phyloP scores from a whole-genome alignment of 1,284 basidiomycete genomes.

The Pyrrhoderma lamaoense region DNA sequence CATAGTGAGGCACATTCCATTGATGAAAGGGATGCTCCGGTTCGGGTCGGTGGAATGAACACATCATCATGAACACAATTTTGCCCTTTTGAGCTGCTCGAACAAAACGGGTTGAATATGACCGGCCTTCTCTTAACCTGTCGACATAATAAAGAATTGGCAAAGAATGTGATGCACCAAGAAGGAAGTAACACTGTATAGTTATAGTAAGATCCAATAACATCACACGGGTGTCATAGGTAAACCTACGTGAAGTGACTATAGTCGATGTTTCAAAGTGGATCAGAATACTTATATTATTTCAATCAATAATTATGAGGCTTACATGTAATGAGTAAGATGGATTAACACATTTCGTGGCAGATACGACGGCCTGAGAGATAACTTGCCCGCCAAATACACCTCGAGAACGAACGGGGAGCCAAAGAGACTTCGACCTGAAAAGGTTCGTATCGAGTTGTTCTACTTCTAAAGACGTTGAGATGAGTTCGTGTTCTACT shows the following conservation, averaged over 20 bases:
- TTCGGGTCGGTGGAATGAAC: slow-evolving; percentile 82
- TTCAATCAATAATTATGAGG: slow-evolving; percentile 14
- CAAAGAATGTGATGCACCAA: slow-evolving; percentile 66
- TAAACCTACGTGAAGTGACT: slow-evolving; percentile 33
- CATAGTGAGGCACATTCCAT: slow-evolving; percentile 51
- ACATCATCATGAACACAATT: slow-evolving; percentile 76
- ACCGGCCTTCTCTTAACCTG: slow-evolving; percentile 72
- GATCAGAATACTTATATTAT: slow-evolving; percentile 16
- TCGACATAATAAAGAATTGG: slow-evolving; percentile 86
- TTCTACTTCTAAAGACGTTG: slow-evolving; percentile 70
- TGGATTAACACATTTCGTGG: slow-evolving; percentile 65
- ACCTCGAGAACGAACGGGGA: slow-evolving; percentile 61
- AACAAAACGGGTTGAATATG: slow-evolving; percentile 69
- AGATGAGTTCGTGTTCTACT: slow-evolving; percentile 54
- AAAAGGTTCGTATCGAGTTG: slow-evolving; percentile 71
- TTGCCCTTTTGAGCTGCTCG: slow-evolving; percentile 71
- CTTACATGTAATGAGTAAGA: slow-evolving; percentile 69
- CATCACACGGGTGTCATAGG: neutral
- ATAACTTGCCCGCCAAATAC: slow-evolving; percentile 92
- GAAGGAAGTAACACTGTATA: slow-evolving; percentile 71
- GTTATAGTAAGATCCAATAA: neutral
- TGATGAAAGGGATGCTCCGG: slow-evolving; percentile 62
- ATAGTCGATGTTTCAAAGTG: slow-evolving; percentile 15
- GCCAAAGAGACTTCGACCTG: slow-evolving; percentile 66
- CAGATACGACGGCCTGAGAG: slow-evolving; percentile 77